Percentiles rank a stretch among this genome's conserved stretches.
phyloP scores from a whole-genome alignment of 306 rosid genomes.

The Quillaja saponaria region DNA sequence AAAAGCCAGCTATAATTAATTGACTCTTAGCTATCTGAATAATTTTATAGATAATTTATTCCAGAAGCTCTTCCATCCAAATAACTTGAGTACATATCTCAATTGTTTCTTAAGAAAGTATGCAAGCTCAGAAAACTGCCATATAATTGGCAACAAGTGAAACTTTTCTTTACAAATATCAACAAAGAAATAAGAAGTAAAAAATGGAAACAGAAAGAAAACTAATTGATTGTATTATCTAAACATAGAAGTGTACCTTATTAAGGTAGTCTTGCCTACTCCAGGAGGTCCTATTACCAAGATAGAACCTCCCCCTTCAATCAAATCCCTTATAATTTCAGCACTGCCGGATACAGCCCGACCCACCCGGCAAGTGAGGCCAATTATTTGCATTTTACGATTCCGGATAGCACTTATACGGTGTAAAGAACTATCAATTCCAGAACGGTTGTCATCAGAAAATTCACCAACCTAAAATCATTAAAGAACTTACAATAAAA shows the following conservation, averaged over 20 bases:
- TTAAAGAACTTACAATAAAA: slow-evolving; percentile 11
- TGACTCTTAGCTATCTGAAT: background rate
- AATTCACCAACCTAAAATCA: slow-evolving; percentile 80
- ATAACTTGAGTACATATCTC: too few relatives aligned
- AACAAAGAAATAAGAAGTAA: slow-evolving; percentile 10
- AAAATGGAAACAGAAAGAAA: background rate
- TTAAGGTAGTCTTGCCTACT: slow-evolving; percentile 96
- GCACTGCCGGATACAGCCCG: slow-evolving; percentile 93
- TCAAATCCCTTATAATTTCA: slow-evolving; percentile 75
- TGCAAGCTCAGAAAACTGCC: too few relatives aligned
- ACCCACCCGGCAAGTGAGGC: slow-evolving; percentile 98
- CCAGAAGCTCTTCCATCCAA: too few relatives aligned
- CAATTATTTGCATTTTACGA: slow-evolving; percentile 88
- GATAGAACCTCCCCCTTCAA: slow-evolving; percentile 79
- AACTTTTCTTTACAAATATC: slow-evolving; percentile 3
- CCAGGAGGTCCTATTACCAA: slow-evolving; percentile 99
- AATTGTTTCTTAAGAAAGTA: too few relatives aligned
- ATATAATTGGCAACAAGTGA: background rate
- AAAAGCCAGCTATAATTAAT: background rate
- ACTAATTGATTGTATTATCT: too few relatives aligned
- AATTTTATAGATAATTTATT: background rate
- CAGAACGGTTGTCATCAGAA: slow-evolving; percentile 98
- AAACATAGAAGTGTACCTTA: slow-evolving; percentile 71
- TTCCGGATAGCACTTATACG: slow-evolving; percentile 94
- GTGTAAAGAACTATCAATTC: slow-evolving; percentile 87